phyloP scores from a whole-genome alignment of 257 asterid species.

The Capsicum pubescens region DNA sequence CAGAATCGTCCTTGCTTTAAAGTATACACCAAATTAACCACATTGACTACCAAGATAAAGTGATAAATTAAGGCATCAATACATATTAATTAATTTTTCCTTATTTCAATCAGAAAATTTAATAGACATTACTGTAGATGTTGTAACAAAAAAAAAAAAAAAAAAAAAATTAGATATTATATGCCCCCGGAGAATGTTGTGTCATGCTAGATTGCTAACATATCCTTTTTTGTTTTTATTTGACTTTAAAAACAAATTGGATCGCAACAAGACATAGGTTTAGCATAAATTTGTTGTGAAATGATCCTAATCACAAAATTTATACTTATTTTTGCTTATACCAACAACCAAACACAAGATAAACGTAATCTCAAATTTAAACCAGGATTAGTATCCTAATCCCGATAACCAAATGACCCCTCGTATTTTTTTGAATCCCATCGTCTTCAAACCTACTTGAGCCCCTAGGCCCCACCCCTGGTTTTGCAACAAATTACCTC shows the following conservation, averaged over 20 bases:
- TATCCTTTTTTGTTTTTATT: not conserved
- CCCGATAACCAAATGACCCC: not conserved
- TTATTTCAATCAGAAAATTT: too few species aligned
- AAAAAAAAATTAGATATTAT: not conserved
- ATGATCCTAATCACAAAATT: not conserved
- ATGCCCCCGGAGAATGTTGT: not conserved
- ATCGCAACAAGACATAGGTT: not conserved
- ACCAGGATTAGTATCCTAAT: not conserved
- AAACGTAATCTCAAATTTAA: not conserved
- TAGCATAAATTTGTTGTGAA: not conserved
- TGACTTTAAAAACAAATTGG: not conserved
- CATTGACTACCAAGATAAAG: too few species aligned
- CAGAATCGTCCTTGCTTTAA: too few species aligned
- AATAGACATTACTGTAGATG: not conserved
- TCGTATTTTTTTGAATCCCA: not conserved
- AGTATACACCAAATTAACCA: too few species aligned
- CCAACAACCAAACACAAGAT: not conserved
- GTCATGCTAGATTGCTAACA: not conserved
- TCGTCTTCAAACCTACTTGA: not conserved
- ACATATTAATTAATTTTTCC: too few species aligned
- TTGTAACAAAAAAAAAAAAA: not conserved
- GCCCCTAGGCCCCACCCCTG: not conserved
- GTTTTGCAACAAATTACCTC: slow-evolving; percentile 8
- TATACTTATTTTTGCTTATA: not conserved
- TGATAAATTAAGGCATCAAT: too few species aligned